Evolutionary conservation across 129 eudicot species (phyloP), one percentile per base, ranked within the genome.

Genomic region (Tagetes patula): DNA sequence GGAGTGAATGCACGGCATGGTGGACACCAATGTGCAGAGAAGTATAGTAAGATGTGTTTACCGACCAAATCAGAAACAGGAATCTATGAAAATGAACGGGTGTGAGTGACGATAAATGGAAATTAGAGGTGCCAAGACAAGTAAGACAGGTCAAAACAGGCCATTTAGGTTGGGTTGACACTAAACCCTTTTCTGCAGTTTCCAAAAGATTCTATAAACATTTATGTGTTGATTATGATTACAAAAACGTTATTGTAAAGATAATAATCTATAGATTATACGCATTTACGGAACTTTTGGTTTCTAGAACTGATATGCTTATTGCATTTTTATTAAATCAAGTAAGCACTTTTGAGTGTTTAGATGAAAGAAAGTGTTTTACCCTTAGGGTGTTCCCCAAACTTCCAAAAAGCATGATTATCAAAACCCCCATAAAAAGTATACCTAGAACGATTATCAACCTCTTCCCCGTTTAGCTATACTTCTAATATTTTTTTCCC

Each of bases 21-120:
- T 34, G 95, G 96, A 58, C 96, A 92, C 98, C 96, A 92, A 8
- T 89, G 87, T 0, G 98, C 96, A 0, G 98, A 89, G 77, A 92
- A 92, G 80, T 89, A 92, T 2, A 92, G 76, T 4, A 92, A 88
- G 34, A 87, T 69, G 43, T 58, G 62, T 59, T 89, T 89, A 5
- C 98, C 98, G 13, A 85, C 96, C 50, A 92, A 85, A 76, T 87
- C 87, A 45, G 95, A 82, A 0, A 92, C 87, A 2, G 83, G 89
- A 62, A 88, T 37, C 97, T 91, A 71, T 74, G 54, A 67, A 71
- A 79, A 63, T 38, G n/a, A 50, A 14, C 39, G 9, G 33, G 2
- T 8, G 45, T 69, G 14, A 76, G 74, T 34, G 42, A 46, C 34
- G 6, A 11, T 32, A 31, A 58, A 68, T 13, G 2, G 11, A 55